Evolutionary conservation across 371 early-diverging fungal species (phyloP), one percentile per base, ranked within the genome.

Genomic region (Circinella umbellata): DNA sequence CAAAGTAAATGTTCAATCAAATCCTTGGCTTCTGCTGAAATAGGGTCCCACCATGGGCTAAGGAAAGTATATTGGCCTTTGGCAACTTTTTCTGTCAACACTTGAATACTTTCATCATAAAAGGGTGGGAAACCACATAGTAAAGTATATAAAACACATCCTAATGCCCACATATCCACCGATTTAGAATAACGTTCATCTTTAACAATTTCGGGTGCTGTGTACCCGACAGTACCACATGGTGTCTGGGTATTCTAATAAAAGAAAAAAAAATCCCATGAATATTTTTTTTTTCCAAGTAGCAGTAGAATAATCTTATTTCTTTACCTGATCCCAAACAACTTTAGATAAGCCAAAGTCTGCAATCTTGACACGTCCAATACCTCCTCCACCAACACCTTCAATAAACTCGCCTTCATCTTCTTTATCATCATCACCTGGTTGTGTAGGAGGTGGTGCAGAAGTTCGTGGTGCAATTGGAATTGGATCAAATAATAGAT

Each of bases 111-210:
- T 66, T 90, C 90, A 69, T 90, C 91, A 67, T 90, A 90, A 72
- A 93, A 93, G 1, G 94, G 93, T 67, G 92, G 93, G 72, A 89
- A 91, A 0, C 93, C 94, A 68, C 90, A 90, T 4, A 93, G 79
- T 69, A 92, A 75, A 3, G 91, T 90, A 72, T 93, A 94, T 49
- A 93, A 82, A 17, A 94, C 90, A 77, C 92, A 93, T 47, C 94
- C 94, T 64, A 93, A 80, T 1, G 93, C 91, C 93, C 93, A 94
- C 89, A 92, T 89, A 74, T 94, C 94, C 15, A 93, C 93, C 4
- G 88, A 84, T 76, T 90, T 90, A 38, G 85, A 84, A 71, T 92
- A 90, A 35, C 84, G 80, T 72, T 91, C 87, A 70, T 89, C 89
- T 46, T 81, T 75, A 10, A 93, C 83, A 38, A 92, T 91, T 71